Evolutionary conservation across 1,139 yeast species (phyloP), one percentile per base, ranked within the genome.

Genomic region (Kodamaea alishanica): DNA sequence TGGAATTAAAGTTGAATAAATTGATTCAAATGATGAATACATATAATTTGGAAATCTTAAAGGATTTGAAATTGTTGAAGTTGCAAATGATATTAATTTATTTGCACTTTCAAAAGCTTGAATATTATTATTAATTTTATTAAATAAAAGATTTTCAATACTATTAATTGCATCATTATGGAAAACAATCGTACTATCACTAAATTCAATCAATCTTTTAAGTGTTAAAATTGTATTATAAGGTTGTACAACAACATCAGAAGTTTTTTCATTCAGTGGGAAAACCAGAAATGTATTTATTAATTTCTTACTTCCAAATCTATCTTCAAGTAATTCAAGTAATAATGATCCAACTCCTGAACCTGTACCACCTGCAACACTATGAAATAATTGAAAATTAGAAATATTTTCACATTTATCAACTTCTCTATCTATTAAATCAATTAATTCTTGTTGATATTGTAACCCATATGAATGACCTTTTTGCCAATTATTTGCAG

Each of bases 351-450:
- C 98, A 32, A 89, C 79, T 6, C 98, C 98, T 0, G 96, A 85
- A 0, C 98, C 98, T 0, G 98, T 92, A 28, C 98, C 98, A 23
- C 98, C 98, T 0, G 97, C 97, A n/a, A 94, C 95, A 10, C 97
- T 87, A 60, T 92, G 98, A 41, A 90, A 63, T 47, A 92, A 65
- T 67, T 89, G 96, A 59, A 94, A 92, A 6, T 95, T 95, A 46
- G 89, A 92, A 40, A 90, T 67, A 43, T 86, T 84, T 46, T 92
- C 98, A 52, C 96, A 84, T 30, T 87, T 84, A 55, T 92, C 98
- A 32, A 90, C 76, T 53, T 92, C 97, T 44, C 95, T 73, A 55
- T 90, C 97, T 33, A 92, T 75, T 75, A 90, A 79, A 54, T 88
- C 92, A 46, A 87, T 54, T 33, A 92, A 66, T 20, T 79, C 81